Evolutionary conservation across 1,284 basidiomycete genomes (phyloP), one percentile per base, ranked within the genome.

Genomic region (Cystobasidiaceae sp.): DNA sequence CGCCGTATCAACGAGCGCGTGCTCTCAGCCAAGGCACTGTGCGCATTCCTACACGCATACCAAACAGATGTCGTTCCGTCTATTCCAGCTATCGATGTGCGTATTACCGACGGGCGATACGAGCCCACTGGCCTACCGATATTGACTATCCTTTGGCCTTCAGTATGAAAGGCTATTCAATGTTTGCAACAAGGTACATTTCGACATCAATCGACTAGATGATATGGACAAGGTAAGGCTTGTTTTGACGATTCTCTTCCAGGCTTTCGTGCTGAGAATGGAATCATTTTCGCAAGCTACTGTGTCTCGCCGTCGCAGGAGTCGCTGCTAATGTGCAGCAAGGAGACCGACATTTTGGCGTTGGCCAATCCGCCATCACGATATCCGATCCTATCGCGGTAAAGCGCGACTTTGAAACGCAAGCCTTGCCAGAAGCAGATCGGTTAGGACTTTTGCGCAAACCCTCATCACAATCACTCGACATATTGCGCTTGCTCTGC

Each of bases 131-230:
- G 1, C 8, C 27, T 15, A 27, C 19, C 27, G 6, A 41, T 23
- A 17, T n/a, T n/a, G n/a, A 21, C n/a, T 30, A 4, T 44, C 19
- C n/a, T 46, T 30, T n/a, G 8, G n/a, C 15, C 3, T 51, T 27
- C 30, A 63, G 60, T 33, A 52, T n/a, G 23, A 23, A 19, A 17
- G 39, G 7, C 60, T 63, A 19, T 23, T 44, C 17, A 8, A 11
- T 4, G 28, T 51, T 2, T 63, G 60, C 50, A 19, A 55, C n/a
- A 19, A 43, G n/a, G 50, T 25, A 15, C 21, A 54, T 6, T 63
- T 63, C 51, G 46, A 63, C 34, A 45, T 55, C 4, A 23, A 45
- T n/a, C 19, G 41, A 21, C 27, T 63, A 51, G 60, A 63, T 30
- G 51, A 44, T 9, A 9, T 63, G 25, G 60, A 63, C 32, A 17